Evolutionary conservation across 2,329 filamentous ascomycete genomes (phyloP), one percentile per base, ranked within the genome.

Genomic region (Sporothrix luriei): DNA sequence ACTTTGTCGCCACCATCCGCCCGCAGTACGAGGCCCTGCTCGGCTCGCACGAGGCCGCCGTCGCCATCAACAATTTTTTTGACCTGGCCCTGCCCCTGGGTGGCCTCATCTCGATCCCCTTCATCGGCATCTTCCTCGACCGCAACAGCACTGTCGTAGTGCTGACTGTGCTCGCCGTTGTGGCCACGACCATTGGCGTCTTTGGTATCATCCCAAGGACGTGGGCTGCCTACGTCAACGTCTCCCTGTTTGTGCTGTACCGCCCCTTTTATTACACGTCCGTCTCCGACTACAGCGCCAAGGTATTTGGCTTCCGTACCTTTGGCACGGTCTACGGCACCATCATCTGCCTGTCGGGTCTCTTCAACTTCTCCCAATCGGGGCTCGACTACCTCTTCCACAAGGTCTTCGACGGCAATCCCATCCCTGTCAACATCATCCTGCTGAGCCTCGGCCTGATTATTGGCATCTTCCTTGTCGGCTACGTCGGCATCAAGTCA

Each of bases 291-390:
- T 97, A 96, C 78, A 87, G 88, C 24, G 93, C 92, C 71, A 97
- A 97, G 80, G 93, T 97, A 48, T 97, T 97, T 77, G 93, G 93
- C 19, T 97, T 97, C 80, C 85, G 89, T 71, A 97, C 93, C 0
- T 97, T 97, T 74, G 94, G 93, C 59, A 97, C 92, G 70, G 93
- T 97, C n/a, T 97, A 97, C 79, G 93, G 93, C 13, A 84, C 94
- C 24, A 91, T 97, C 73, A 97, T 97, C 74, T 96, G 92, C 79
- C 81, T 95, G 1, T 90, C 93, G 0, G 93, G 94, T 0, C 78
- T 97, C 0, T 85, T 93, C 76, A 97, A 96, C 79, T 94, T 97
- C 76, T 87, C 87, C 0, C 93, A 97, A 80, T 90, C 90, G 5
- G 92, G 87, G 0, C 83, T 97, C 46, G 93, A 97, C 78, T 87